Evolutionary conservation across 2,329 filamentous ascomycete genomes (phyloP).

Genomic region (Scedosporium boydii): DNA sequence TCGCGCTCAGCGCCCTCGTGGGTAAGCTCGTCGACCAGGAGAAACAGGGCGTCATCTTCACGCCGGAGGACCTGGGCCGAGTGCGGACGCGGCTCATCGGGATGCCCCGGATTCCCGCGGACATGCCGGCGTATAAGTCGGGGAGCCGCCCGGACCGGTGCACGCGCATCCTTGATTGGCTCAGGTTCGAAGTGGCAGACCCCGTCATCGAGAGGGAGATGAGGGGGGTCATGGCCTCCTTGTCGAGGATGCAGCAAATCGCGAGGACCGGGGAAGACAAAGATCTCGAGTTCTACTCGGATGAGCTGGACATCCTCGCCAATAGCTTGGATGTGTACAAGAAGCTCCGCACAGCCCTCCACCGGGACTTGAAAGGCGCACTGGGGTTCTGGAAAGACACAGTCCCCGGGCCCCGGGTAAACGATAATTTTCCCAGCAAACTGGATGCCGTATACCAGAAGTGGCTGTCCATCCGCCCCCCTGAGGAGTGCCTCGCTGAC

Average conservation of each 20-base stretch:
- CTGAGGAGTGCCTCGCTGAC: conserved; percentile 12
- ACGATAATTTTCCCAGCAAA: not conserved
- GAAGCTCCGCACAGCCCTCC: conserved; percentile 23
- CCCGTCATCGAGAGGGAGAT: conserved; percentile 28
- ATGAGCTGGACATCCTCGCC: conserved; percentile 22
- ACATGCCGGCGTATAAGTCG: conserved; percentile 35
- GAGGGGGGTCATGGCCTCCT: conserved; percentile 17
- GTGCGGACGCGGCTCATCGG: not conserved
- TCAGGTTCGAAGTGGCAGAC: conserved; percentile 46
- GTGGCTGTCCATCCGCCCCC: conserved; percentile 32
- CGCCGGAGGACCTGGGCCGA: conserved; percentile 25
- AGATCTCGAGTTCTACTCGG: conserved; percentile 23
- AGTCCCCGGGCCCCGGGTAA: conserved; percentile 11
- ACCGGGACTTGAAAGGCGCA: conserved; percentile 21
- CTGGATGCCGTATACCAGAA: conserved; percentile 26
- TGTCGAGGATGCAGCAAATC: conserved; percentile 7
- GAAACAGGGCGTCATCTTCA: conserved; percentile 46
- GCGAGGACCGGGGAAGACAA: conserved; percentile 22
- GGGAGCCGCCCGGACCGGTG: conserved; percentile 14
- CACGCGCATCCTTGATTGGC: conserved; percentile 50
- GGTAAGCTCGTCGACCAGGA: conserved; percentile 46
- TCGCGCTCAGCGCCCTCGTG: conserved; percentile 41
- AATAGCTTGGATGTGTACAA: conserved; percentile 17
- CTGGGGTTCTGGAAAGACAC: conserved; percentile 21
- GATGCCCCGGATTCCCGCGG: conserved; percentile 7